A percentile compares a stretch with the other conserved stretches of the same genome.
phyloP scores from a whole-genome alignment of 2,329 filamentous ascomycete species.

The Pseudogymnoascus sp. region DNA sequence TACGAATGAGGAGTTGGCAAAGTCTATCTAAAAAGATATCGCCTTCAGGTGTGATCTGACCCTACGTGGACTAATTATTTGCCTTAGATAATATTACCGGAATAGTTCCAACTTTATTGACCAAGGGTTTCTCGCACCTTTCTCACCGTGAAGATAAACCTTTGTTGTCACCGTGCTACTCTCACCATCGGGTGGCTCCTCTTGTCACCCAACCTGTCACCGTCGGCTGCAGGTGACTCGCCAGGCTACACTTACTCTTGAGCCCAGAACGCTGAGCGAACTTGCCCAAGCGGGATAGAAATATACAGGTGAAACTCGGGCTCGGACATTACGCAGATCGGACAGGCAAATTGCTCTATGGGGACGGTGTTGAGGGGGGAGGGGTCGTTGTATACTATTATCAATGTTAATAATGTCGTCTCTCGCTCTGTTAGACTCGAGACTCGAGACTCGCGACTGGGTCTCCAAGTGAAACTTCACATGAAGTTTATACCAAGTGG shows the following conservation, averaged over 20 bases:
- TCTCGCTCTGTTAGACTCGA: background rate
- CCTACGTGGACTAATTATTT: background rate
- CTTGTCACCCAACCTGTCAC: background rate
- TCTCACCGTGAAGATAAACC: background rate
- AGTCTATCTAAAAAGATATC: background rate
- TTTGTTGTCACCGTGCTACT: background rate
- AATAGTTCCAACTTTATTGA: background rate
- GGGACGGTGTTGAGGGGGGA: background rate
- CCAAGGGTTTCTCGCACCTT: background rate
- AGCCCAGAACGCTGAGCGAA: too few relatives aligned
- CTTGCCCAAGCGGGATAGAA: too few relatives aligned
- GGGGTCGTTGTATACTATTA: background rate
- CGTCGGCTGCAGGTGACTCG: background rate
- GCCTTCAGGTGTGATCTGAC: background rate
- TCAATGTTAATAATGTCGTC: background rate
- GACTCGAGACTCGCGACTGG: too few relatives aligned
- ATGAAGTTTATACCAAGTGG: background rate
- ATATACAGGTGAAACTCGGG: too few relatives aligned
- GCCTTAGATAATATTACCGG: background rate
- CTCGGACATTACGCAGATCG: background rate
- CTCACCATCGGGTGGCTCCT: background rate
- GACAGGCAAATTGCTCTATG: background rate
- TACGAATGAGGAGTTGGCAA: background rate
- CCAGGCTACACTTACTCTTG: background rate
- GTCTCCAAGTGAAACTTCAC: too few relatives aligned